Evolutionary conservation across 2,329 filamentous ascomycete species (phyloP).

Genomic region (Cryphonectria japonica): DNA sequence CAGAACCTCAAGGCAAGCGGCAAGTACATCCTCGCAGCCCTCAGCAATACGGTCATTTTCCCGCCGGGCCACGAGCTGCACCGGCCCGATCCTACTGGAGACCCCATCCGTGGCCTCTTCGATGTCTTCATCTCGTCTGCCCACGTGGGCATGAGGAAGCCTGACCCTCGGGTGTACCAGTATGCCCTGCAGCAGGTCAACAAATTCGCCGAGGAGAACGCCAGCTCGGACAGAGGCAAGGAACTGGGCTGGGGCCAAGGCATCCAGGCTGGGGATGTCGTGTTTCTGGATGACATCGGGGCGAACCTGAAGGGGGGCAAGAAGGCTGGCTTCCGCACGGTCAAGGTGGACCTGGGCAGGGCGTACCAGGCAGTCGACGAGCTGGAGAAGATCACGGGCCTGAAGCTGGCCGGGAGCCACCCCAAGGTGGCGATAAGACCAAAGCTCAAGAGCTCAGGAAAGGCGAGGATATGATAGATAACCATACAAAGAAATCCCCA

Average conservation of each 20-base stretch:
- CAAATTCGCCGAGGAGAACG: conserved; percentile 60
- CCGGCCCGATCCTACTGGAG: conserved; percentile 52
- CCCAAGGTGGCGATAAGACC: conserved; percentile 53
- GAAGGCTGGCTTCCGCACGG: conserved; percentile 74
- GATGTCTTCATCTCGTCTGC: conserved; percentile 88
- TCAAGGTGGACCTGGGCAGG: conserved; percentile 82
- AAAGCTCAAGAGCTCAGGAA: conserved; percentile 36
- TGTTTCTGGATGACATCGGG: conserved; percentile 94
- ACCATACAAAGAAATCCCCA: neutral
- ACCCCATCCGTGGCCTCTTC: conserved; percentile 70
- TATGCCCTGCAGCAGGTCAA: conserved; percentile 71
- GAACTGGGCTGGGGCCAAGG: conserved; percentile 51
- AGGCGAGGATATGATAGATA: conserved; percentile 48
- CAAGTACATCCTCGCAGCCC: conserved; percentile 74
- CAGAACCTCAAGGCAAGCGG: conserved; percentile 66
- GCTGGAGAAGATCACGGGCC: conserved; percentile 74
- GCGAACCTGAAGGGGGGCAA: conserved; percentile 85
- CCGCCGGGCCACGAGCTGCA: conserved; percentile 73
- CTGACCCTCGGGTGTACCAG: conserved; percentile 79
- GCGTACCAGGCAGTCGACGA: conserved; percentile 81
- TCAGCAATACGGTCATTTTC: conserved; percentile 91
- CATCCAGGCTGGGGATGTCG: conserved; percentile 67
- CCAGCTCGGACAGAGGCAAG: conserved; percentile 43
- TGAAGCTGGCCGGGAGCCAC: conserved; percentile 62
- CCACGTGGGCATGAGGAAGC: conserved; percentile 86